Conservation (phyloP, 2,329 filamentous ascomycete genomes). For the Penicillium digitatum region DNA sequence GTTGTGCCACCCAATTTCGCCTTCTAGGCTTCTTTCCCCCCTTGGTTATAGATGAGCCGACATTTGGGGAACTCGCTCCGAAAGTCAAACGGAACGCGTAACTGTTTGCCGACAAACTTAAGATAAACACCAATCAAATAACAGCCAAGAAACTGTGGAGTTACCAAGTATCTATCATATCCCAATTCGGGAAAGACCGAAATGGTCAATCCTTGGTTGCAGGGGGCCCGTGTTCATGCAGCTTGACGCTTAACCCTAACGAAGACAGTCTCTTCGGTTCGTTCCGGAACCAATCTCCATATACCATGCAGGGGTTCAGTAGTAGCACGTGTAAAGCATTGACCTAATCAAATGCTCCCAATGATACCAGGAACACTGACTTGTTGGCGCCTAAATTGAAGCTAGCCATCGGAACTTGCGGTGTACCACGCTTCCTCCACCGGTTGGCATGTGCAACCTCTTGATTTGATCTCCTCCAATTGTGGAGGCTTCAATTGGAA, state of each 20-base stretch:
- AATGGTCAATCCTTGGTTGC: not conserved
- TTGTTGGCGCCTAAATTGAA: not conserved
- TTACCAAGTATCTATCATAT: not conserved
- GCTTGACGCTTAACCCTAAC: constrained; percentile 5
- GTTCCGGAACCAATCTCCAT: constrained; percentile 6
- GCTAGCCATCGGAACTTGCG: not conserved
- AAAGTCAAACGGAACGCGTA: not conserved
- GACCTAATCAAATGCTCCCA: not conserved
- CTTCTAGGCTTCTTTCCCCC: not conserved
- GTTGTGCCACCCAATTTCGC: not conserved
- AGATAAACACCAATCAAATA: not conserved
- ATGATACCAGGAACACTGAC: not conserved
- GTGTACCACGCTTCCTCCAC: not conserved
- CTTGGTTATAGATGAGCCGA: not conserved
- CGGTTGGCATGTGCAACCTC: not conserved
- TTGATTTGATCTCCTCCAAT: not conserved
- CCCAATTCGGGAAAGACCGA: not conserved
- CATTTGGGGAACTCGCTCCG: not conserved
- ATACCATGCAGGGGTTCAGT: not conserved
- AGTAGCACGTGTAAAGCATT: not conserved
- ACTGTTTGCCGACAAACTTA: not conserved
- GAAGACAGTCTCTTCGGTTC: constrained; percentile 1
- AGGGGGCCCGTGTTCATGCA: not conserved
- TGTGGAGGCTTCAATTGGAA: not conserved
- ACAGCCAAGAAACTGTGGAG: too few species aligned